A percentile compares a stretch with the other conserved stretches of the same genome.
Evolutionary conservation across 768 basidiomycete species (phyloP).

Genomic region (Russula griseocarnosa): DNA sequence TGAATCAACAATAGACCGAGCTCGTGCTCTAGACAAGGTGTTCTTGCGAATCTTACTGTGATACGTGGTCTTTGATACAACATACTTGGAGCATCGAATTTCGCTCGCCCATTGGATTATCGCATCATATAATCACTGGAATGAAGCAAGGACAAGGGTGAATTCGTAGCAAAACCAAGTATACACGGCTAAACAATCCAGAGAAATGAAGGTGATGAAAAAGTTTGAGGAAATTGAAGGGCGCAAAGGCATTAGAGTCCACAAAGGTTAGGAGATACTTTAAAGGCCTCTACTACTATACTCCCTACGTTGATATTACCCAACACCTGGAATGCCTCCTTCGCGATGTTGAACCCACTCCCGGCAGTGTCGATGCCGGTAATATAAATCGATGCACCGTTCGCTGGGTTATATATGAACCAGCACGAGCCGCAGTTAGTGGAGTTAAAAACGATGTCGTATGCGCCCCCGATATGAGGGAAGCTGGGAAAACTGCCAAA

Average conservation of each 20-base stretch:
- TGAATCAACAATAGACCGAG: too few relatives aligned
- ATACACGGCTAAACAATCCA: neutral
- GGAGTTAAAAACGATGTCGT: conserved; percentile 50
- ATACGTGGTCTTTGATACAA: too few relatives aligned
- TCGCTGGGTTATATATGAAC: conserved; percentile 47
- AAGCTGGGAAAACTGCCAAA: conserved; percentile 53
- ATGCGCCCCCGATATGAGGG: conserved; percentile 56
- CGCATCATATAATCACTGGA: too few relatives aligned
- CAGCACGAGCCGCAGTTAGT: conserved; percentile 57
- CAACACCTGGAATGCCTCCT: conserved; percentile 33
- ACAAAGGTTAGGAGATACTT: conserved; percentile 32
- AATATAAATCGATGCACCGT: conserved; percentile 41
- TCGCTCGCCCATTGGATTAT: too few relatives aligned
- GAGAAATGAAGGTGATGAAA: neutral
- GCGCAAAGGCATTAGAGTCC: conserved; percentile 4
- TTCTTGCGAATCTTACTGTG: too few relatives aligned
- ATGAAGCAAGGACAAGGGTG: neutral
- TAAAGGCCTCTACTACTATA: conserved; percentile 32
- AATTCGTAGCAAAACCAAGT: neutral
- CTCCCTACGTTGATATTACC: conserved; percentile 30
- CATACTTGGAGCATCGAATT: too few relatives aligned
- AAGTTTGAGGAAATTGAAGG: neutral
- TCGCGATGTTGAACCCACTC: conserved; percentile 40
- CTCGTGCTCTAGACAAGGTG: too few relatives aligned
- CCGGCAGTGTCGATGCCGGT: conserved; percentile 50